Conservation (phyloP, 139 green algal species). For the Edaphochlamys debaryana region DNA sequence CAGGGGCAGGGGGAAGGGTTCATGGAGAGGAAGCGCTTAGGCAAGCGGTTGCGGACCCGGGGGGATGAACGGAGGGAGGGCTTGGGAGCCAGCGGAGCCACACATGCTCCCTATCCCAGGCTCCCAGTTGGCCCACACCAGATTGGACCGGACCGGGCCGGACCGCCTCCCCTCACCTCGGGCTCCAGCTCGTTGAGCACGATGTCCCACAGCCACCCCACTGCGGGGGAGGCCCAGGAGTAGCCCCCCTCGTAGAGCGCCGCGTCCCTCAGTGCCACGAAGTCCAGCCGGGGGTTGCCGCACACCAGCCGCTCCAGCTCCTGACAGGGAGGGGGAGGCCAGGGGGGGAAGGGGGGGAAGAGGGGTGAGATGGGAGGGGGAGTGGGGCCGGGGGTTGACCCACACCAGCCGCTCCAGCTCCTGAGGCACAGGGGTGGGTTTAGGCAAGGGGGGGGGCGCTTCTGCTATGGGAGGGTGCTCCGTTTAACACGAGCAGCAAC, state of each 20-base stretch:
- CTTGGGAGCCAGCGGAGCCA: too few species aligned
- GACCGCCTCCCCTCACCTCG: constrained; percentile 2
- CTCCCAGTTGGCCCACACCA: too few species aligned
- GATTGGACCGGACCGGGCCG: too few species aligned
- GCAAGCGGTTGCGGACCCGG: too few species aligned
- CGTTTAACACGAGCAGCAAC: too few species aligned
- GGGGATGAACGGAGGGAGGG: too few species aligned
- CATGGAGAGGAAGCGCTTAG: too few species aligned
- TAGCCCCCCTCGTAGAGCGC: constrained; percentile 94
- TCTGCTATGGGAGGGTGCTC: too few species aligned
- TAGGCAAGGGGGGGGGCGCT: not conserved
- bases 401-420: constrained; percentile 93
- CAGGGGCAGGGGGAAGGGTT: not conserved
- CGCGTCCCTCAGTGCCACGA: constrained; percentile 80
- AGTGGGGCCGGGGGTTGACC: constrained; percentile 91
- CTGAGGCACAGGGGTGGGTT: too few species aligned
- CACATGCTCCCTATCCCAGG: too few species aligned
- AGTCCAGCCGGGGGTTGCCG: constrained; percentile 92
- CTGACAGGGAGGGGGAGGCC: constrained; percentile 50
- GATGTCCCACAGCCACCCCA: constrained; percentile 89
- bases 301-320: constrained; percentile 93
- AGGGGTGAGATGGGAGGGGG: not conserved
- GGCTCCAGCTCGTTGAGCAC: constrained; percentile 51
- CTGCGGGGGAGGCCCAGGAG: constrained; percentile 51
- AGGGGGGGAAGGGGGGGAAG: not conserved